phyloP scores from a whole-genome alignment of 805 yeast species.

The Candida patagonica region DNA sequence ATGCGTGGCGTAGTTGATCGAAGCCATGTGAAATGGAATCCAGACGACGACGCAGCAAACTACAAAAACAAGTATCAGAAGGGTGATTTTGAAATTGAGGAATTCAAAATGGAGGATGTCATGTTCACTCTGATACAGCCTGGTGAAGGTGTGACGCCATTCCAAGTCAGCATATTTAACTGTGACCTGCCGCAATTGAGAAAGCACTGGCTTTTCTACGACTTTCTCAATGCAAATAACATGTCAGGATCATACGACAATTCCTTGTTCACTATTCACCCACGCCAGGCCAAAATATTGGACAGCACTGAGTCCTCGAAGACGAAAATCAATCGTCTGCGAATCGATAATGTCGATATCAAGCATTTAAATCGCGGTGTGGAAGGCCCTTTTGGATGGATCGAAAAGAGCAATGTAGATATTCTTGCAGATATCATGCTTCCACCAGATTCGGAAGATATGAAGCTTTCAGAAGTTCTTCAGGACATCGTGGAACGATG shows the following conservation, averaged over 20 bases:
- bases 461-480: slow-evolving; percentile 30
- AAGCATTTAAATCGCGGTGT: slow-evolving; percentile 88
- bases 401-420: slow-evolving; percentile 82
- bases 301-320: slow-evolving; percentile 34
- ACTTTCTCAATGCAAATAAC: slow-evolving; percentile 71
- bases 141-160: slow-evolving; percentile 58
- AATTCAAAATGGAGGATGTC: slow-evolving; percentile 75
- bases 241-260: slow-evolving; percentile 90
- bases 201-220: slow-evolving; percentile 90
- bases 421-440: slow-evolving; percentile 85
- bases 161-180: slow-evolving; percentile 78
- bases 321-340: slow-evolving; percentile 61
- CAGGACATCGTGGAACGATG: slow-evolving; percentile 33
- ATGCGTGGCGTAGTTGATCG: slow-evolving; percentile 90
- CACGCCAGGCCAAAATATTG: slow-evolving; percentile 43
- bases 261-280: slow-evolving; percentile 85
- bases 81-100: slow-evolving; percentile 90
- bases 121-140: slow-evolving; percentile 80
- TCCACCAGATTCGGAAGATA: slow-evolving; percentile 52
- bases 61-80: slow-evolving; percentile 64
- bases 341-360: slow-evolving; percentile 77
- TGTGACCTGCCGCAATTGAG: slow-evolving; percentile 73
- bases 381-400: slow-evolving; percentile 95
- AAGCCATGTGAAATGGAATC: slow-evolving; percentile 75
- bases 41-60: slow-evolving; percentile 72